Conservation (phyloP, 768 basidiomycete species). For the Xerocomellus chrysenteron region DNA sequence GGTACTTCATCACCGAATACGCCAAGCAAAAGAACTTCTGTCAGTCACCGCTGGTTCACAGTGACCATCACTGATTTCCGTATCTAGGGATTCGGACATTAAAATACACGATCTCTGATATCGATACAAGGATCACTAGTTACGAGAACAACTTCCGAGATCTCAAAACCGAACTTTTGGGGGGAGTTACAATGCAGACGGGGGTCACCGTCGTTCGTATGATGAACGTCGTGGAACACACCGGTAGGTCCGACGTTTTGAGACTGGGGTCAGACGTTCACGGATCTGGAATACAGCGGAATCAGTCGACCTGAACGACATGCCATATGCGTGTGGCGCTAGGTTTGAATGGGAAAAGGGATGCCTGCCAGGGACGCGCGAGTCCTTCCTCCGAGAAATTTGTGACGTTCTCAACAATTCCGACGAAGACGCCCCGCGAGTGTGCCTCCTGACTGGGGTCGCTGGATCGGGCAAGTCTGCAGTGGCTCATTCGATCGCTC, state of each 20-base stretch:
- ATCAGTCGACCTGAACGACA: slow-evolving; percentile 1
- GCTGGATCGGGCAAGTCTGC: not conserved
- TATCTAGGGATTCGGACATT: not conserved
- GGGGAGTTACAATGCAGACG: not conserved
- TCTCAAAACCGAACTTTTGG: not conserved
- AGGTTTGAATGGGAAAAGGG: slow-evolving; percentile 3
- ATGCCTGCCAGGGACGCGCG: not conserved
- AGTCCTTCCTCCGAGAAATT: not conserved
- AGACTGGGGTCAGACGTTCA: not conserved
- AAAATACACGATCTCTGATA: not conserved
- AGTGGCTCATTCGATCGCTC: slow-evolving; percentile 12
- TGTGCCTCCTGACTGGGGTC: no score
- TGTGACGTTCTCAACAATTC: not conserved
- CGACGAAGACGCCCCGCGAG: not conserved
- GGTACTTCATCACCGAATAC: slow-evolving; percentile 2
- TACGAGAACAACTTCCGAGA: not conserved
- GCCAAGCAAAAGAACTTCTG: not conserved
- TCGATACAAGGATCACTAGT: not conserved
- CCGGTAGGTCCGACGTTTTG: not conserved
- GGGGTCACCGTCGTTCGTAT: not conserved
- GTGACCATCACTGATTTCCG: not conserved
- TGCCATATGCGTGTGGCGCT: slow-evolving; percentile 9
- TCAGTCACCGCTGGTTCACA: not conserved
- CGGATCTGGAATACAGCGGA: not conserved
- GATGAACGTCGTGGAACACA: not conserved